A percentile compares a stretch with the other conserved stretches of the same genome.
phyloP scores from a whole-genome alignment of 768 basidiomycete species.

The Coprinellus aureogranulatus region DNA sequence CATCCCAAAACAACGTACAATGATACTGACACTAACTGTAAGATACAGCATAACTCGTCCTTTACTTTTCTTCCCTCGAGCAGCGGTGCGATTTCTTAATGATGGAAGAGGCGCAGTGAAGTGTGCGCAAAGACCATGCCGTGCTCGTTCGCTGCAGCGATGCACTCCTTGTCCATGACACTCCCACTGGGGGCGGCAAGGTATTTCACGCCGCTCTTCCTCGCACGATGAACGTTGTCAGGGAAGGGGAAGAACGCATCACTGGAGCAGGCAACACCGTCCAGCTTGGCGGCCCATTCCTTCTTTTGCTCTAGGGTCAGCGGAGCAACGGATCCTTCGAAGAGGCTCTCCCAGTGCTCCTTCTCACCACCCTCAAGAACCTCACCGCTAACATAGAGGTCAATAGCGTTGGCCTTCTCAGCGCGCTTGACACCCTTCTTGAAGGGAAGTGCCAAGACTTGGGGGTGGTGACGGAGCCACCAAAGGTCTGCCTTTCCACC shows the following conservation, averaged over 20 bases:
- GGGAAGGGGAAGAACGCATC: conserved; percentile 99
- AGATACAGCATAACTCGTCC: conserved; percentile 8
- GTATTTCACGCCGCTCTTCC: conserved; percentile 89
- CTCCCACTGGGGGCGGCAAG: conserved; percentile 90
- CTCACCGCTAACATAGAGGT: conserved; percentile 91
- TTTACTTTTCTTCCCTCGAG: conserved; percentile 2
- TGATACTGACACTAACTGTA: background rate
- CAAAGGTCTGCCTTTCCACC: conserved; percentile 98
- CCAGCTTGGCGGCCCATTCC: conserved; percentile 70
- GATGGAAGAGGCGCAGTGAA: conserved; percentile 84
- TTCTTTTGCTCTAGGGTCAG: conserved; percentile 69
- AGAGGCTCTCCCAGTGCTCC: conserved; percentile 86
- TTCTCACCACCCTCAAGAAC: conserved; percentile 86
- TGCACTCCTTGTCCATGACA: conserved; percentile 96
- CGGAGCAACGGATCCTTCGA: conserved; percentile 66
- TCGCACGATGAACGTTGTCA: conserved; percentile 93
- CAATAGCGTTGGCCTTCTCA: conserved; percentile 98
- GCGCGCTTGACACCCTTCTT: conserved; percentile 97
- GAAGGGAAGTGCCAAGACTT: conserved; percentile 89
- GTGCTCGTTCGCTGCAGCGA: conserved; percentile 95
- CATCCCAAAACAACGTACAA: background rate
- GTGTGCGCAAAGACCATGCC: conserved; percentile 91
- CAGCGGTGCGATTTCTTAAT: conserved; percentile 38
- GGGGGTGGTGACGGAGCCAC: conserved; percentile 94
- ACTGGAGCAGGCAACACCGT: conserved; percentile 88